Evolutionary conservation across 768 basidiomycete species (phyloP).

Genomic region (Suillus paluster): DNA sequence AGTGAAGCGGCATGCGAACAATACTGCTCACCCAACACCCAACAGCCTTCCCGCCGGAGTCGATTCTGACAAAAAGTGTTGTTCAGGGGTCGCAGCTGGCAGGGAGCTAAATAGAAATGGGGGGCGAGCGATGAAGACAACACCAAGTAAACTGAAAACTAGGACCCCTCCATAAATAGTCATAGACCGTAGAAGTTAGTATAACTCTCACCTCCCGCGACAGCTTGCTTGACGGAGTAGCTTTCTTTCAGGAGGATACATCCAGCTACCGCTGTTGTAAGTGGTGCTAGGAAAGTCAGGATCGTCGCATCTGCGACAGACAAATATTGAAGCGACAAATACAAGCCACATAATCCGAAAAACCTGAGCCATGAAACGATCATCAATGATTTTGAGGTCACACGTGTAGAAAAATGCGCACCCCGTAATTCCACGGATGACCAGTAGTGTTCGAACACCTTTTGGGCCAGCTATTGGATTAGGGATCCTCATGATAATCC

Average conservation of each 20-base stretch:
- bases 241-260: conserved; percentile 66
- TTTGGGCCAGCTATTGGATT: conserved; percentile 74
- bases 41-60: conserved; percentile 49
- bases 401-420: conserved; percentile 29
- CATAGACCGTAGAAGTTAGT: neutral
- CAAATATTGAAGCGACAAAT: conserved; percentile 73
- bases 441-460: conserved; percentile 61
- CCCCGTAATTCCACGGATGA: conserved; percentile 66
- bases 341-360: conserved; percentile 67
- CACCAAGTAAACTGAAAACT: conserved; percentile 74
- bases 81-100: neutral
- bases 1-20: neutral
- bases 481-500: conserved; percentile 46
- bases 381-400: neutral
- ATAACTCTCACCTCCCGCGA: conserved; percentile 51
- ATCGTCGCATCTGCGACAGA: conserved; percentile 81
- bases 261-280: conserved; percentile 65
- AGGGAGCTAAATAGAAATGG: conserved; percentile 64
- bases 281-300: conserved; percentile 75
- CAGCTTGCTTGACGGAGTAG: conserved; percentile 55
- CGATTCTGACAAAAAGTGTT: conserved; percentile 12
- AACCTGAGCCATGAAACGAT: conserved; percentile 50
- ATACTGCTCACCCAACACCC: conserved; percentile 54
- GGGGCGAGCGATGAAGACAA: conserved; percentile 82
- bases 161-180: conserved; percentile 1